phyloP scores from a whole-genome alignment of 192 early-diverging fungal genomes.

The Backusella australiensis region DNA sequence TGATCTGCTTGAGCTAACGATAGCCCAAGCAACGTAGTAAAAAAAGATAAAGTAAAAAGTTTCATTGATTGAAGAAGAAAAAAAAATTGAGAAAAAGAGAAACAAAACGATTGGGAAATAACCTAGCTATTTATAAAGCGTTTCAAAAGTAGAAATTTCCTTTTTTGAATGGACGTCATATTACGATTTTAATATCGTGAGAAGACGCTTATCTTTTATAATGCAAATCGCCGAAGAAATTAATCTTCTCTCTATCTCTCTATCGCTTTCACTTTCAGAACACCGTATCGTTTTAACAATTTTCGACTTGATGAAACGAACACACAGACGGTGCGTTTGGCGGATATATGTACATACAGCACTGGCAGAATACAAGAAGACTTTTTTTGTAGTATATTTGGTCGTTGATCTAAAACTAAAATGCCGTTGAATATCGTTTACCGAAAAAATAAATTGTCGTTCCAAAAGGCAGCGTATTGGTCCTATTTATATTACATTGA shows the following conservation, averaged over 20 bases:
- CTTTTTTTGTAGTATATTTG: too few species aligned
- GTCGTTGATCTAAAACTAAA: too few species aligned
- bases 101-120: neutral
- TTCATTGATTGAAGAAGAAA: neutral
- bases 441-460: too few species aligned
- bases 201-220: neutral
- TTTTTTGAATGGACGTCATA: neutral
- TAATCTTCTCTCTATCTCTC: neutral
- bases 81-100: neutral
- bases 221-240: neutral
- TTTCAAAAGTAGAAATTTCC: constrained; percentile 5
- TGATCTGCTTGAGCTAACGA: neutral
- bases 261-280: neutral
- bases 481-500: too few species aligned
- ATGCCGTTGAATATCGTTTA: too few species aligned
- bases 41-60: neutral
- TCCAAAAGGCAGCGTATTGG: too few species aligned
- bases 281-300: too few species aligned
- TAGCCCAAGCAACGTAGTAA: neutral
- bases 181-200: neutral
- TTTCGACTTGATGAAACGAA: too few species aligned
- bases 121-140: neutral
- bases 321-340: too few species aligned
- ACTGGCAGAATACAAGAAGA: too few species aligned
- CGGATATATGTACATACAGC: too few species aligned